Conservation (phyloP, 1,284 basidiomycete genomes). For the Ceratobasidium sp. region DNA sequence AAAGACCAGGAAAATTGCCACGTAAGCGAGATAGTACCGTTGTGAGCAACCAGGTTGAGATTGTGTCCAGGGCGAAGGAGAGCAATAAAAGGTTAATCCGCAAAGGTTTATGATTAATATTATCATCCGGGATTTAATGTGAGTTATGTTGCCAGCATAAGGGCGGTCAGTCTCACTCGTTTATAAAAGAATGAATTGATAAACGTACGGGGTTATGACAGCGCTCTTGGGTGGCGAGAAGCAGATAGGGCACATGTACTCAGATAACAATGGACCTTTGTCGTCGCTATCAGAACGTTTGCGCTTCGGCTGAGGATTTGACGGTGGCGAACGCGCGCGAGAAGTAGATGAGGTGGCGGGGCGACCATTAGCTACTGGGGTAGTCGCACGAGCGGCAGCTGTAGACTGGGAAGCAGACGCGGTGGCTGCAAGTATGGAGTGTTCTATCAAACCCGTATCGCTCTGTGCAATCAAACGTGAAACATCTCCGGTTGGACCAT, state of each 20-base stretch:
- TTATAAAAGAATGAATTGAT: too few species aligned
- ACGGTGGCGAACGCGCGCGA: not conserved
- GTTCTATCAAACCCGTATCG: not conserved
- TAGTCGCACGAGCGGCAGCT: not conserved
- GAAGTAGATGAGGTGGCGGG: not conserved
- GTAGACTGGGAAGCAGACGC: not conserved
- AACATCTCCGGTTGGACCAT: not conserved
- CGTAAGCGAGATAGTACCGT: too few species aligned
- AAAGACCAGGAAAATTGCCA: too few species aligned
- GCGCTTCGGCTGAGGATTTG: not conserved
- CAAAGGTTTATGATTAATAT: not conserved
- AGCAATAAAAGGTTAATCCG: not conserved
- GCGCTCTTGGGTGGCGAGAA: slow-evolving; percentile 29
- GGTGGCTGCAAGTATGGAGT: not conserved
- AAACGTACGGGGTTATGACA: slow-evolving; percentile 31
- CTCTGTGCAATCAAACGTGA: not conserved
- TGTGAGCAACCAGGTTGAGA: too few species aligned
- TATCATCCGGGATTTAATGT: not conserved
- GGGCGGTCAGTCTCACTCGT: not conserved
- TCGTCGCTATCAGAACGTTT: slow-evolving; percentile 14
- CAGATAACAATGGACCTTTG: slow-evolving; percentile 10
- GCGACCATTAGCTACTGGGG: not conserved
- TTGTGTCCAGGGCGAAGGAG: too few species aligned
- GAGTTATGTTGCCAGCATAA: too few species aligned
- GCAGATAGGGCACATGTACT: slow-evolving; percentile 43